Evolutionary conservation across 192 early-diverging fungal species (phyloP).

Genomic region (Pecoramyces ruminantium): DNA sequence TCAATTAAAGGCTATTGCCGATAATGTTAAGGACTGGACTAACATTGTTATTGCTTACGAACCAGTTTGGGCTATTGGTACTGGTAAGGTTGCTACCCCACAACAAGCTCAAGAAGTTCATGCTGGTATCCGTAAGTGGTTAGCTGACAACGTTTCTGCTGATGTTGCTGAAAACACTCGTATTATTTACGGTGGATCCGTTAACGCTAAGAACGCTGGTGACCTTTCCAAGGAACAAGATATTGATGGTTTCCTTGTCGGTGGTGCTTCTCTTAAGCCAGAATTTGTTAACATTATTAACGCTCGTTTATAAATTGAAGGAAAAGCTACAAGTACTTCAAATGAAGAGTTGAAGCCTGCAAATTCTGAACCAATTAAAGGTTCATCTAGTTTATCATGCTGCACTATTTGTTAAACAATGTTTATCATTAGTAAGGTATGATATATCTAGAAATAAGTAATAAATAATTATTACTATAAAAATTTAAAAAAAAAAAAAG

Average conservation of each 20-base stretch:
- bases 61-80: constrained; percentile 99
- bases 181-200: constrained; percentile 91
- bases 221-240: constrained; percentile 69
- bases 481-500: not conserved
- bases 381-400: not conserved
- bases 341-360: not conserved
- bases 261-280: constrained; percentile 91
- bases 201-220: constrained; percentile 70
- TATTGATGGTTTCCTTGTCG: constrained; percentile 98
- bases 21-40: constrained; percentile 58
- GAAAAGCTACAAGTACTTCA: not conserved
- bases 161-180: constrained; percentile 76
- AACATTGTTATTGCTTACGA: constrained; percentile 97
- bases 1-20: constrained; percentile 75
- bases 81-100: constrained; percentile 86
- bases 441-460: not conserved
- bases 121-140: constrained; percentile 68
- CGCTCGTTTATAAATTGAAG: not conserved
- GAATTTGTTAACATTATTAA: constrained; percentile 53
- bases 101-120: constrained; percentile 96
- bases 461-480: not conserved
- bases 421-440: not conserved
- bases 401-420: not conserved
- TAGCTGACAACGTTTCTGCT: constrained; percentile 63
- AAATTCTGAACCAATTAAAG: not conserved